Evolutionary conservation across 1,139 yeast genomes (phyloP), one percentile per base, ranked within the genome.

Genomic region (Pichia sp.): DNA sequence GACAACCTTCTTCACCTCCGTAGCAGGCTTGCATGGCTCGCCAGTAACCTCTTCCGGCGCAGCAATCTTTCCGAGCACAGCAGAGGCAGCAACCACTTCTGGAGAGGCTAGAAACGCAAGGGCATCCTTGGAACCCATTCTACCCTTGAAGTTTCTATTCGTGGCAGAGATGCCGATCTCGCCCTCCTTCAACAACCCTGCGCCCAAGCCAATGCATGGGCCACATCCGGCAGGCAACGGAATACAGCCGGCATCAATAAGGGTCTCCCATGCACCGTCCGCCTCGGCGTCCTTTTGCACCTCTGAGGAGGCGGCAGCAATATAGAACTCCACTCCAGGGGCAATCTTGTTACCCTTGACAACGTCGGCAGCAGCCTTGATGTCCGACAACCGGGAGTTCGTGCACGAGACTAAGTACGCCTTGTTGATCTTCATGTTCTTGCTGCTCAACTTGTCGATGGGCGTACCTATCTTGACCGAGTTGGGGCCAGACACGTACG

Each of bases 141-240:
- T 83, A 54, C 99, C 99, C 74, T 95, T 95, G 78, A 93, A 93
- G 71, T 93, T 93, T 74, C 99, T 83, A 74, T 93, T 93, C 8
- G 99, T 95, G 54, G 99, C 99, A 60, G 96, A 88, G 64, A 93
- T 95, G 58, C 99, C 99, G 53, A 95, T 95, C 70, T 93, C 97
- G 44, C 99, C 99, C 46, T 89, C 93, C 70, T 93, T 83, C 62
- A 93, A 76, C 58, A 93, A 75, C 49, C 99, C 99, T 39, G 95
- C 78, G 56, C 99, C 99, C 53, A 93, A 78, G 44, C 99, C 99
- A 65, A 93, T 93, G 74, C 99, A 93, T 39, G 99, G 99, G 47
- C 99, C 99, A 73, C 99, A 93, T 23, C 99, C 99, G 19, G 99
- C 96, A 18, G 98, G 98, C 62, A 93, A 79, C 37, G 97, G 91